Evolutionary conservation across 2,329 filamentous ascomycete species (phyloP).

Genomic region (Polychaeton citri): DNA sequence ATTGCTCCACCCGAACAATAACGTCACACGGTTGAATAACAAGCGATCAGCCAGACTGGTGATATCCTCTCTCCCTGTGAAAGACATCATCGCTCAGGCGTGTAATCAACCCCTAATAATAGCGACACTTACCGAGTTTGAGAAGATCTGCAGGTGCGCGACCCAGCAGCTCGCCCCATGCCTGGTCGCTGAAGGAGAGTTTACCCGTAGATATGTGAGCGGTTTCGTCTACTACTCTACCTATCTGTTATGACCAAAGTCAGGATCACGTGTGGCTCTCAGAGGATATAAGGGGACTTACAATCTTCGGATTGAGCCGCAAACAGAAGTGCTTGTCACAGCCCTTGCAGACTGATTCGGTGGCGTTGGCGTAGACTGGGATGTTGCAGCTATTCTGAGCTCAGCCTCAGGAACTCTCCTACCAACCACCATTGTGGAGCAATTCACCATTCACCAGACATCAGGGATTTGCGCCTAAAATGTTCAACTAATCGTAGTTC

Average conservation of each 20-base stretch:
- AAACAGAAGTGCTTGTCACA: constrained; percentile 25
- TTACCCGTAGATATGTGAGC: constrained; percentile 38
- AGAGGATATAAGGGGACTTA: too few species aligned
- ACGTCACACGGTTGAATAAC: constrained; percentile 37
- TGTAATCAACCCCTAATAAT: too few species aligned
- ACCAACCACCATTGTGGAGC: too few species aligned
- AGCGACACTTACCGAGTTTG: constrained; percentile 11
- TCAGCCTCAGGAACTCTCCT: background rate
- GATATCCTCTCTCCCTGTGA: too few species aligned
- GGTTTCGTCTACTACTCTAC: constrained; percentile 41
- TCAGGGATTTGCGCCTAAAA: constrained; percentile 30
- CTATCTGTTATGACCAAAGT: too few species aligned
- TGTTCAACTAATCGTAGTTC: constrained; percentile 28
- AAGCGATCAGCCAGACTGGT: constrained; percentile 38
- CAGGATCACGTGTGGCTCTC: too few species aligned
- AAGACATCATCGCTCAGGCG: too few species aligned
- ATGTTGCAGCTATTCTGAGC: constrained; percentile 34
- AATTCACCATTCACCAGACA: constrained; percentile 29
- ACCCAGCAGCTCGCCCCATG: constrained; percentile 40
- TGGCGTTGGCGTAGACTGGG: constrained; percentile 39
- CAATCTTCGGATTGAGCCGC: constrained; percentile 29
- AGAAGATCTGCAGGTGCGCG: constrained; percentile 32
- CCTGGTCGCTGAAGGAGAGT: constrained; percentile 38
- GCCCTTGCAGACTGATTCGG: constrained; percentile 25
- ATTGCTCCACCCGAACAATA: constrained; percentile 42